These are phyloP conservation scores for Xylaria sp. DNA, from an alignment of 2,329 filamentous ascomycete genomes.

Conservation along the genomic window DNA sequence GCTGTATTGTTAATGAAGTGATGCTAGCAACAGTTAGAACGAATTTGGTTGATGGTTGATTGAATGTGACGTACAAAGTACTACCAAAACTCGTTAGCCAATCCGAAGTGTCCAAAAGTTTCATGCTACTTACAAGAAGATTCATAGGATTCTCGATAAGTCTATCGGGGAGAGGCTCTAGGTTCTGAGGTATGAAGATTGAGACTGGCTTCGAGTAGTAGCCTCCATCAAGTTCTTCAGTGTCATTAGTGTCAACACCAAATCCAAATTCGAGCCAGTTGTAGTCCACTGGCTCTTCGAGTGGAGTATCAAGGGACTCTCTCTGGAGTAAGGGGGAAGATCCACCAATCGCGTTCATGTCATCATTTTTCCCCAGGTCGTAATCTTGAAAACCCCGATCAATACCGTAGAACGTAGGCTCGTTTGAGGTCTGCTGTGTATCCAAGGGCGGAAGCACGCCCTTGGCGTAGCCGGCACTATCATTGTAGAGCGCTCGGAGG, in stretches of 20 bases:
- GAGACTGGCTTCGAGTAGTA: conserved; percentile 78
- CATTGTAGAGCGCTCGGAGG: conserved; percentile 42
- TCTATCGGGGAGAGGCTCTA: conserved; percentile 64
- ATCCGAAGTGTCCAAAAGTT: not conserved
- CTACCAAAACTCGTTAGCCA: conserved; percentile 50
- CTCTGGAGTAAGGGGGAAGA: conserved; percentile 49
- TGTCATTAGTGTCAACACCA: conserved; percentile 59
- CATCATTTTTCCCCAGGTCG: conserved; percentile 78
- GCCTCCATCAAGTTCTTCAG: conserved; percentile 67
- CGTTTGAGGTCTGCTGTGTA: conserved; percentile 48
- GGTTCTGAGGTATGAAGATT: conserved; percentile 64
- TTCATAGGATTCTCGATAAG: conserved; percentile 82
- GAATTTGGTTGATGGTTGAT: conserved; percentile 10
- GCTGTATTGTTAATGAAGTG: conserved; percentile 84
- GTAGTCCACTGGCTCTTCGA: conserved; percentile 51
- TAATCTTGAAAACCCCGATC: conserved; percentile 77
- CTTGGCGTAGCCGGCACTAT: conserved; percentile 41
- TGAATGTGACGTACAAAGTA: conserved; percentile 58
- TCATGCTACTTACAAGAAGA: conserved; percentile 62
- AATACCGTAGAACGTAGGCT: conserved; percentile 70
- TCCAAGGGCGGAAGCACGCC: conserved; percentile 44
- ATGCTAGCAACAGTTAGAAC: conserved; percentile 56
- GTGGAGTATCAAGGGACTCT: conserved; percentile 43
- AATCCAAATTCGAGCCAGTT: conserved; percentile 59
- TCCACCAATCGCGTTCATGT: conserved; percentile 70